A percentile compares a stretch with the other conserved stretches of the same genome.
Evolutionary conservation across 2,329 filamentous ascomycete species (phyloP).

Genomic region (Dactylellina drechsleri): DNA sequence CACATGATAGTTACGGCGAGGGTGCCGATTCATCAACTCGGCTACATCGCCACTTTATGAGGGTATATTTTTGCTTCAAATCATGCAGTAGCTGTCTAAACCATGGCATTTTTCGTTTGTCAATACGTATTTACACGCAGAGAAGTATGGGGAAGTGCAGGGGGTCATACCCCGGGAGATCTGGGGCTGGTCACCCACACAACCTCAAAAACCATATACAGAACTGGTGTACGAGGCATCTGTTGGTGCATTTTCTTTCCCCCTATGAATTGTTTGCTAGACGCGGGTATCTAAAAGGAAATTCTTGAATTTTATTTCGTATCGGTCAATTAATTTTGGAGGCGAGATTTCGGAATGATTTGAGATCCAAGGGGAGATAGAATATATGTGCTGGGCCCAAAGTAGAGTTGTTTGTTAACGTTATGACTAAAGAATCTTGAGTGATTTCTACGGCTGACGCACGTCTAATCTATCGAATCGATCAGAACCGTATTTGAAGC

Average conservation of each 20-base stretch:
- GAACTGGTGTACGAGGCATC: too few species aligned
- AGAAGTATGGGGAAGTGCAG: constrained; percentile 50
- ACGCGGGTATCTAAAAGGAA: neutral
- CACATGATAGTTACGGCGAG: too few species aligned
- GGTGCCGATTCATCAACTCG: too few species aligned
- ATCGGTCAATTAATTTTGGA: constrained; percentile 8
- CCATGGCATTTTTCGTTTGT: constrained; percentile 1
- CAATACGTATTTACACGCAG: constrained; percentile 21
- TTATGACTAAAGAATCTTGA: constrained; percentile 46
- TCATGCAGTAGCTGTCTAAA: neutral
- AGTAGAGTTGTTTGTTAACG: constrained; percentile 37
- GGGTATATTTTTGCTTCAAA: neutral
- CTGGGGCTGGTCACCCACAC: constrained; percentile 52
- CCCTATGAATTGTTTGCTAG: too few species aligned
- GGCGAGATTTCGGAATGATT: constrained; percentile 54
- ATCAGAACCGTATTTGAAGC: constrained; percentile 20
- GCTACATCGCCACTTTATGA: too few species aligned
- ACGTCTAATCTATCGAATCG: constrained; percentile 31
- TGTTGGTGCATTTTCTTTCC: too few species aligned
- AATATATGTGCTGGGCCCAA: neutral
- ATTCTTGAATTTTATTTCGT: too few species aligned
- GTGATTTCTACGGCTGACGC: constrained; percentile 39
- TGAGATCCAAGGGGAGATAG: neutral
- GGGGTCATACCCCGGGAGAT: constrained; percentile 44
- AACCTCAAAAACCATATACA: constrained; percentile 14